Base-by-base conservation (phyloP, 169 alveolate genomes). In the Plasmodium vivax region DNA sequence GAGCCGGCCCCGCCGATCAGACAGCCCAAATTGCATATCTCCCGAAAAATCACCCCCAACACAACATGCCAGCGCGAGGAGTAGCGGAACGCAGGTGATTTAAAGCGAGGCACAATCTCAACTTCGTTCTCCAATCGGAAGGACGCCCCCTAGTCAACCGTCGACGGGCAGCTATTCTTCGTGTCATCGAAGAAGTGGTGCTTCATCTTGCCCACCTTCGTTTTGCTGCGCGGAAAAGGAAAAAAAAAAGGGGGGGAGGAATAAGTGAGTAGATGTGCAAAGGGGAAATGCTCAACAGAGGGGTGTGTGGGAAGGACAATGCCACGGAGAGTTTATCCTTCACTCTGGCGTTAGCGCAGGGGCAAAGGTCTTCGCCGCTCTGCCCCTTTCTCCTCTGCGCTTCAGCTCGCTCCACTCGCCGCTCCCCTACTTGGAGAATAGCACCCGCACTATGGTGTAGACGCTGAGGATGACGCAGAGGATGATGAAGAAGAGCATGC, bases 181-280 rank as follows among this genome's bases (percentile, higher is more conserved):
- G 93, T 47, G 43, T 85, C 85, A 36, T 75, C 81, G 8, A 87
- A 87, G 19, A 87, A 75, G 36, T 87, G 45, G 43, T 87, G 93
- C 58, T 87, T 79, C 93, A 77, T 75, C 51, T 23, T 47, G n/a
- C 85, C 54, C 30, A 87, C 79, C 19, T 87, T 87, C 36, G 36
- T 14, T 54, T 77, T 75, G 3, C 93, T 87, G 32, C 51, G 68
- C 9, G 73, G 34, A 27, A 68, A 30, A 38, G 72, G 75, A 71
- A 83, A 47, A 27, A 68, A 47, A 62, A 83, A 34, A 19, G 16
- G 14, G 71, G n/a, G 3, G 38, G 41, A n/a, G 4, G 32, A n/a
- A 77, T 77, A 16, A 77, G 23, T 62, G 75, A 56, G 90, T 19
- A 56, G 27, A 27, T 27, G 23, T 30, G 36, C n/a, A 32, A n/a